Evolutionary conservation across 441 rosid species (phyloP).

Genomic region (Adansonia grandidieri): DNA sequence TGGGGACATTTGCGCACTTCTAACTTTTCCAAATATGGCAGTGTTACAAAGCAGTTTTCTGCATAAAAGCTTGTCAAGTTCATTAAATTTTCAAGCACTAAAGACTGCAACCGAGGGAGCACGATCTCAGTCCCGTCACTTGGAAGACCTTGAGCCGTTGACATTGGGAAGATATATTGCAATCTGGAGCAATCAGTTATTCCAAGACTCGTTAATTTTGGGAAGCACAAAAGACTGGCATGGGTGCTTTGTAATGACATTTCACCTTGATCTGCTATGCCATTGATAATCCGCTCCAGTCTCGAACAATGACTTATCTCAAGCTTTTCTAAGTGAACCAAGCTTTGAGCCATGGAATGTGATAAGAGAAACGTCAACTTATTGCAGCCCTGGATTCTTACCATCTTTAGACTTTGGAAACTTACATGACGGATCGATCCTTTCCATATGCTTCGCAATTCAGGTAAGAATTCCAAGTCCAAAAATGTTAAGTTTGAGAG

Average conservation of each 20-base stretch:
- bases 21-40: background rate
- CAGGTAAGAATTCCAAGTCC: background rate
- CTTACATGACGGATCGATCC: slow-evolving; percentile 1
- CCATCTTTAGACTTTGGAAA: slow-evolving; percentile 3
- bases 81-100: background rate
- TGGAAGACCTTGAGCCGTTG: background rate
- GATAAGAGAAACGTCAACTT: background rate
- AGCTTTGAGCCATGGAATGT: background rate
- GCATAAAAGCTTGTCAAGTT: background rate
- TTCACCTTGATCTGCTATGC: slow-evolving; percentile 6
- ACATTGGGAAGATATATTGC: background rate
- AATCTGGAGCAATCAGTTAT: background rate
- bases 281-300: background rate
- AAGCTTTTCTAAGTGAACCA: slow-evolving; percentile 8
- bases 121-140: background rate
- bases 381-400: background rate
- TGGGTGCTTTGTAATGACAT: background rate
- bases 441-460: slow-evolving; percentile 1
- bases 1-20: background rate
- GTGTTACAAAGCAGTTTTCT: background rate
- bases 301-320: slow-evolving; percentile 14
- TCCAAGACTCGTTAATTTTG: background rate
- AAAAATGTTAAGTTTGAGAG: background rate
- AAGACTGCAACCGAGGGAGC: background rate
- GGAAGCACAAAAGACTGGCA: background rate